Conservation (phyloP, 2,329 filamentous ascomycete species). For the Pezicula radicicola region DNA sequence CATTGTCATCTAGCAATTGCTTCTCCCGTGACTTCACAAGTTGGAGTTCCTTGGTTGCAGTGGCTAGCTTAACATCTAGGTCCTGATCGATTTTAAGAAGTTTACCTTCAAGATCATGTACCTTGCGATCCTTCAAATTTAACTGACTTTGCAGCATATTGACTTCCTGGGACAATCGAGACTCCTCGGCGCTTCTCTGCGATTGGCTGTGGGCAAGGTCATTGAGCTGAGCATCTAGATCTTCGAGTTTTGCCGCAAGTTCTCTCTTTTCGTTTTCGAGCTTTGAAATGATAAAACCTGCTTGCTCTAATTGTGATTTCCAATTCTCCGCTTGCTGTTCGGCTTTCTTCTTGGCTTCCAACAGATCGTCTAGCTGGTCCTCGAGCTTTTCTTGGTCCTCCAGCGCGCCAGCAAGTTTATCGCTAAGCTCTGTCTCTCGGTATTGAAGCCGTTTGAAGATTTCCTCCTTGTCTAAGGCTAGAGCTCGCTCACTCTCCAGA, state of each 20-base stretch:
- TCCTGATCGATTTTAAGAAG: constrained; percentile 85
- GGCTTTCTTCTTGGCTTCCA: constrained; percentile 83
- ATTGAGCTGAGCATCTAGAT: constrained; percentile 68
- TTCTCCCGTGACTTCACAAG: constrained; percentile 70
- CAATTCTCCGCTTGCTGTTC: constrained; percentile 81
- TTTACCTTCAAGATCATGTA: constrained; percentile 81
- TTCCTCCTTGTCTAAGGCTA: constrained; percentile 96
- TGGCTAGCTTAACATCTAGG: constrained; percentile 77
- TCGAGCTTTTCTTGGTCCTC: constrained; percentile 94
- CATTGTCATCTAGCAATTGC: constrained; percentile 76
- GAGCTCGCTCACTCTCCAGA: constrained; percentile 90
- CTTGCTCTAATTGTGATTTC: constrained; percentile 84
- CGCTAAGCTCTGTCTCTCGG: constrained; percentile 87
- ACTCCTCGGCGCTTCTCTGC: constrained; percentile 73
- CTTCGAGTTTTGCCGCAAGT: constrained; percentile 62
- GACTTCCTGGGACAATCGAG: constrained; percentile 76
- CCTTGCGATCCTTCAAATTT: constrained; percentile 82
- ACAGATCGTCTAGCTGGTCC: constrained; percentile 84
- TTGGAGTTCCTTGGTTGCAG: constrained; percentile 76
- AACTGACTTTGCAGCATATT: constrained; percentile 91
- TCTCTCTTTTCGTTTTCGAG: constrained; percentile 84
- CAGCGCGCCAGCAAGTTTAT: constrained; percentile 87
- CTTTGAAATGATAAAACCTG: constrained; percentile 78
- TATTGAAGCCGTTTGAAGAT: constrained; percentile 95
- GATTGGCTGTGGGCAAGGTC: constrained; percentile 69